phyloP scores from a whole-genome alignment of 1,284 basidiomycete species.

The Takashimella tepidaria region DNA sequence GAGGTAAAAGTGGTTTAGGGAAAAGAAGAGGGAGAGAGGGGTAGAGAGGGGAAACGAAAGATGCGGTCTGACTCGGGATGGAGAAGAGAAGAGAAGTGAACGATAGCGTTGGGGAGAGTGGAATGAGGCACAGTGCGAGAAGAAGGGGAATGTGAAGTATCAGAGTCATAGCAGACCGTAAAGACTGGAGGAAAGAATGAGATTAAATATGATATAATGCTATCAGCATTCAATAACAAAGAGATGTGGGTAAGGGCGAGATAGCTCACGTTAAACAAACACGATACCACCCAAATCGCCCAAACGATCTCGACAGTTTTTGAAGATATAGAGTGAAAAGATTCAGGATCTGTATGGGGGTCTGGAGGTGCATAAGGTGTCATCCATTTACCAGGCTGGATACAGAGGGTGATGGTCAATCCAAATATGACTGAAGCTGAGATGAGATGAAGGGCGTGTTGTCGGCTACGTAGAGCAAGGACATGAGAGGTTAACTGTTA shows the following conservation, averaged over 20 bases:
- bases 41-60: conserved; percentile 12
- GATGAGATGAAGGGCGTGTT: conserved; percentile 15
- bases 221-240: too few relatives aligned
- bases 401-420: conserved; percentile 14
- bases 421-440: conserved; percentile 13
- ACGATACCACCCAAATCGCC: not conserved
- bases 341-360: conserved; percentile 13
- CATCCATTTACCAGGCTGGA: conserved; percentile 14
- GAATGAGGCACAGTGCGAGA: conserved; percentile 8
- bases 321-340: conserved; percentile 13
- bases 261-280: too few relatives aligned
- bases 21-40: conserved; percentile 13
- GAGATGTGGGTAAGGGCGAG: too few relatives aligned
- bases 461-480: conserved; percentile 10
- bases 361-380: conserved; percentile 7
- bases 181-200: too few relatives aligned
- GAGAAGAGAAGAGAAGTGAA: conserved; percentile 8
- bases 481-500: not conserved
- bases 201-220: too few relatives aligned
- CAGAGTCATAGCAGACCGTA: too few relatives aligned
- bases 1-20: conserved; percentile 14
- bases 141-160: conserved; percentile 14
- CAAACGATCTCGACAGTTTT: too few relatives aligned
- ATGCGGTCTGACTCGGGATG: conserved; percentile 14
- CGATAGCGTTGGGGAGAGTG: conserved; percentile 1